Base-by-base conservation (phyloP, 805 yeast species). In the Jamesozyma hellenica region DNA sequence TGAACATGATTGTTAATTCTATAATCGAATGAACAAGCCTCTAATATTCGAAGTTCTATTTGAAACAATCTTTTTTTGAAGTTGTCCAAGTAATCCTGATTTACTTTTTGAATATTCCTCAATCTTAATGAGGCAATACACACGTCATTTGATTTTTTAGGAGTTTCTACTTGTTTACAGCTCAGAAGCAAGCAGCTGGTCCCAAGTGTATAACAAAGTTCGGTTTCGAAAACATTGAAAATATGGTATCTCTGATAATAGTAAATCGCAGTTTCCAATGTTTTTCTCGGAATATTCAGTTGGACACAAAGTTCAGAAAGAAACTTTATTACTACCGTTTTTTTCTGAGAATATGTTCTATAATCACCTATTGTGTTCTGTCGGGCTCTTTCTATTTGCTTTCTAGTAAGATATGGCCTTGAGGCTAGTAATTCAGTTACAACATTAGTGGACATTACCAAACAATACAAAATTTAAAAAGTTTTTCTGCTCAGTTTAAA, bases 161-260 rank as follows among this genome's bases (percentile, higher is more conserved):
- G 79, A 32, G 87, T 83, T 53, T 87, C 96, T 52, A 84, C 94
- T 46, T 78, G 76, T 57, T 87, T 85, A 32, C 79, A 66, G 2
- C 95, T 82, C 13, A 84, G 64, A 42, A 82, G 72, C 7, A 87
- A 55, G 39, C 86, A 72, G 9, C 90, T 71, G 8, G 79, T 60
- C 0, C 84, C 83, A n/a, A 83, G 72, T 33, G 79, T 78, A 46
- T 68, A 68, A 33, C 77, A 75, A 39, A 71, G 66, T 16, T 64
- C 65, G 11, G 70, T 67, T 42, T 72, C 76, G 51, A 79, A 79
- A 44, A 63, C 61, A 53, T 82, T 81, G 58, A 79, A 77, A 13
- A 86, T 64, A 50, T 73, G 78, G 50, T 70, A 81, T 36, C 86
- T 64, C 49, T 86, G 94, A 53, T 78, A 81, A 47, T 77, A 77